phyloP scores from a whole-genome alignment of 331 rosid species.

The Quercus phellos region DNA sequence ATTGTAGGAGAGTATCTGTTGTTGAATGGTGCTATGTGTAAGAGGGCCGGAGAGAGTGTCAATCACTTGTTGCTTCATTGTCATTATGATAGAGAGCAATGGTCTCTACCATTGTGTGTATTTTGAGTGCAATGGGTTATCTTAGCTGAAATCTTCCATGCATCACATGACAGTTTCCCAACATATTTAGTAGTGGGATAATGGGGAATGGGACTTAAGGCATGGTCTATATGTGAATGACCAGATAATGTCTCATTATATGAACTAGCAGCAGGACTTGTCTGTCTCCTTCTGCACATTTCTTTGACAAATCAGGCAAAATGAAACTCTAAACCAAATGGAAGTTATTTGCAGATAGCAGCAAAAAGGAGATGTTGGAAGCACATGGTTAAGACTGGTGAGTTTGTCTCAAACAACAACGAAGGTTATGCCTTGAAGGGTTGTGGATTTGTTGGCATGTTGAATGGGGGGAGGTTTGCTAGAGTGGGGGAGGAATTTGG shows the following conservation, averaged over 20 bases:
- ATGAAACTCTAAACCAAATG: slow-evolving; percentile 23
- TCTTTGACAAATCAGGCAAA: neutral
- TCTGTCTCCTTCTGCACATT: neutral
- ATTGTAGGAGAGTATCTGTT: too few relatives aligned
- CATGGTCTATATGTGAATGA: neutral
- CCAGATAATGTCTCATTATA: neutral
- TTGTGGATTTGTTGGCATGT: too few relatives aligned
- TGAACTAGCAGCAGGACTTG: neutral
- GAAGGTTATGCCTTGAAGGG: slow-evolving; percentile 35
- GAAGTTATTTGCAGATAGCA: slow-evolving; percentile 49
- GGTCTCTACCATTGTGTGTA: too few relatives aligned
- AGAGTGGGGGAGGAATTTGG: too few relatives aligned
- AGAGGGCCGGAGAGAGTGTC: too few relatives aligned
- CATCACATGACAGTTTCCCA: neutral
- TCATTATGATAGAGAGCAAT: too few relatives aligned
- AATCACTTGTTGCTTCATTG: too few relatives aligned
- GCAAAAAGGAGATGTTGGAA: slow-evolving; percentile 78
- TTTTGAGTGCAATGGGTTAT: too few relatives aligned
- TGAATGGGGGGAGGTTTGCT: too few relatives aligned
- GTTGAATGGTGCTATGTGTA: too few relatives aligned
- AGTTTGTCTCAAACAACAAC: slow-evolving; percentile 70
- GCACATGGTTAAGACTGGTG: slow-evolving; percentile 90
- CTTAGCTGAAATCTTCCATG: neutral
- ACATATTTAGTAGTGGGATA: neutral
- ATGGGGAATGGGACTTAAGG: neutral